A percentile compares a stretch with the other conserved stretches of the same genome.
phyloP scores from a whole-genome alignment of 179 eudicot species.

The Amaranthus tricolor region DNA sequence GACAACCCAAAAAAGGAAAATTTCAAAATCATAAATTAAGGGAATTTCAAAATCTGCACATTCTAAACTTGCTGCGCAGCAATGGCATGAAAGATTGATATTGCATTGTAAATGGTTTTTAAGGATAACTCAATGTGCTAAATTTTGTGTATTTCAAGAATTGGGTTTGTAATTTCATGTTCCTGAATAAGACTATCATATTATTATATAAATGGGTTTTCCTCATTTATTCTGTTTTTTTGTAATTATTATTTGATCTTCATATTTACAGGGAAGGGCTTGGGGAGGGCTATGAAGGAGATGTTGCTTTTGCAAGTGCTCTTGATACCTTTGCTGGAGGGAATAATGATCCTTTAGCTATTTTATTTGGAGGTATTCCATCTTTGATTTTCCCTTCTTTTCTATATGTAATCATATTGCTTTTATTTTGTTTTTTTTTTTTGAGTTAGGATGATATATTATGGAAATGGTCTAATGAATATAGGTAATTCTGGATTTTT shows the following conservation, averaged over 20 bases:
- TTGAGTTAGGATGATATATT: not conserved
- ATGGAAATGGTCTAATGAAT: too few relatives aligned
- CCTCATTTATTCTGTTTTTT: not conserved
- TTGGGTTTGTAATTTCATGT: not conserved
- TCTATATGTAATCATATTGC: not conserved
- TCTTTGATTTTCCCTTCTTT: constrained; percentile 11
- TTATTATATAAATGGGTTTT: not conserved
- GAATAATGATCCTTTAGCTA: constrained; percentile 63
- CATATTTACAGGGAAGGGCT: constrained; percentile 75
- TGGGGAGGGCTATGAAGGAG: constrained; percentile 87
- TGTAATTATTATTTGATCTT: constrained; percentile 1
- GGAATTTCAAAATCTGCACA: too few relatives aligned
- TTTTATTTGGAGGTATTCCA: constrained; percentile 73
- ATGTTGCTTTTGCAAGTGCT: constrained; percentile 74
- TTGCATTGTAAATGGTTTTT: not conserved
- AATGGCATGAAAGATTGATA: too few relatives aligned
- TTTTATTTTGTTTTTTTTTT: not conserved
- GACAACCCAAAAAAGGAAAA: too few relatives aligned
- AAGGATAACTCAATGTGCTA: constrained; percentile 8
- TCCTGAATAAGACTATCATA: not conserved
- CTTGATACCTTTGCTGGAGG: constrained; percentile 81
- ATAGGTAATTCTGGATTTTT: too few relatives aligned
- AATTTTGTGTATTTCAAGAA: not conserved
- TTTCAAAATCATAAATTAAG: too few relatives aligned
- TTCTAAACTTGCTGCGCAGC: too few relatives aligned